Evolutionary conservation across 345 rosid genomes (phyloP).

Genomic region (Draba incana): DNA sequence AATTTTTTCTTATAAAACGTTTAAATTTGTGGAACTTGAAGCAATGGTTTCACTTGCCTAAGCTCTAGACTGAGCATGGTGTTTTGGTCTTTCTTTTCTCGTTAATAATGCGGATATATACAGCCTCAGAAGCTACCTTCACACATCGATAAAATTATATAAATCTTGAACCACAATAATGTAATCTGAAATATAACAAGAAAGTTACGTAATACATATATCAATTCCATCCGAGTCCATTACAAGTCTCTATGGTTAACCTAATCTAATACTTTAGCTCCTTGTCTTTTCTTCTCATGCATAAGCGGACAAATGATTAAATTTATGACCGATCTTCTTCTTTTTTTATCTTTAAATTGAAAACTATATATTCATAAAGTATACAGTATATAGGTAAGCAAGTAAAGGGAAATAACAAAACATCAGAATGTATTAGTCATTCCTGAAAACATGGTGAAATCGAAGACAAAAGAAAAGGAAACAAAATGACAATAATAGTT

Average conservation of each 20-base stretch:
- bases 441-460: slow-evolving; percentile 27
- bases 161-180: neutral
- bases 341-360: neutral
- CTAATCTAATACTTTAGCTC: slow-evolving; percentile 39
- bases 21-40: too few species aligned
- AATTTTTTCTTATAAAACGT: too few species aligned
- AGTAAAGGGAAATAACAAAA: neutral
- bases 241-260: slow-evolving; percentile 14
- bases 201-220: slow-evolving; percentile 33
- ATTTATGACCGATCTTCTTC: neutral
- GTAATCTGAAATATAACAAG: neutral
- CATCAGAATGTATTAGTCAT: neutral
- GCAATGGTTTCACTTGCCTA: too few species aligned
- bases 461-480: neutral
- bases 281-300: slow-evolving; percentile 29
- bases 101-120: slow-evolving; percentile 16
- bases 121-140: slow-evolving; percentile 19
- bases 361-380: neutral
- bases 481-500: slow-evolving; percentile 24
- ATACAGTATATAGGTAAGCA: neutral
- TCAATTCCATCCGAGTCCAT: slow-evolving; percentile 2
- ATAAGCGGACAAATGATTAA: slow-evolving; percentile 3
- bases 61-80: too few species aligned
- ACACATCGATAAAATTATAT: neutral
- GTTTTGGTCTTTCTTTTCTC: slow-evolving; percentile 5